These are phyloP conservation scores for Phlegmacium glaucopus DNA, from an alignment of 768 basidiomycete species.

Conservation along the genomic window DNA sequence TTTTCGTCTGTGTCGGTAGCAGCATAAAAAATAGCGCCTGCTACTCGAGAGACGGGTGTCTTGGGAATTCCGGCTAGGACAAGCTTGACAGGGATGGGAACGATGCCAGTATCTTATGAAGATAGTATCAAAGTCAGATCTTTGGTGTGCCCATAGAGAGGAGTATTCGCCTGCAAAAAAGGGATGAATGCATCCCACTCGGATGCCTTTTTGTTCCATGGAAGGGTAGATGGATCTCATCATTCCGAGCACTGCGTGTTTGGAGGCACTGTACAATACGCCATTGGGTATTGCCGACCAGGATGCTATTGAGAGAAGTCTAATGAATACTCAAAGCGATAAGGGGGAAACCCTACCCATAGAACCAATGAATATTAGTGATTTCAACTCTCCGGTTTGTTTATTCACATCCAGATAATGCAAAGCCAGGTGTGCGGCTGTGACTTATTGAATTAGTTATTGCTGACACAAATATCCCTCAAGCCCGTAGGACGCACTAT, in stretches of 20 bases:
- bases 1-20: constrained; percentile 42
- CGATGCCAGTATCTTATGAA: constrained; percentile 43
- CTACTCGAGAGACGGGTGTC: constrained; percentile 44
- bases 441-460: not conserved
- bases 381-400: constrained; percentile 39
- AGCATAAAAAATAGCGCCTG: constrained; percentile 49
- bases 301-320: constrained; percentile 37
- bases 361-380: constrained; percentile 51
- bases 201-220: constrained; percentile 34
- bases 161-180: constrained; percentile 45
- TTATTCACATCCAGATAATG: constrained; percentile 44
- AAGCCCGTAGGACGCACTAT: constrained; percentile 34
- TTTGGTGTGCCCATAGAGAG: not conserved
- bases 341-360: constrained; percentile 35
- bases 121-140: not conserved
- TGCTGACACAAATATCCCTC: not conserved
- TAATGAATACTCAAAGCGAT: not conserved
- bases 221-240: constrained; percentile 44
- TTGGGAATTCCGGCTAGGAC: constrained; percentile 47
- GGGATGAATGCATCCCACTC: constrained; percentile 47
- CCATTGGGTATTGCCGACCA: constrained; percentile 43
- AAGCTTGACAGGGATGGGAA: constrained; percentile 35
- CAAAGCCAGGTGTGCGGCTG: constrained; percentile 47
- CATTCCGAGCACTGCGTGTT: constrained; percentile 51
- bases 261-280: constrained; percentile 47